Conservation (phyloP, 2,329 filamentous ascomycete genomes). For the Fusarium coffeatum region DNA sequence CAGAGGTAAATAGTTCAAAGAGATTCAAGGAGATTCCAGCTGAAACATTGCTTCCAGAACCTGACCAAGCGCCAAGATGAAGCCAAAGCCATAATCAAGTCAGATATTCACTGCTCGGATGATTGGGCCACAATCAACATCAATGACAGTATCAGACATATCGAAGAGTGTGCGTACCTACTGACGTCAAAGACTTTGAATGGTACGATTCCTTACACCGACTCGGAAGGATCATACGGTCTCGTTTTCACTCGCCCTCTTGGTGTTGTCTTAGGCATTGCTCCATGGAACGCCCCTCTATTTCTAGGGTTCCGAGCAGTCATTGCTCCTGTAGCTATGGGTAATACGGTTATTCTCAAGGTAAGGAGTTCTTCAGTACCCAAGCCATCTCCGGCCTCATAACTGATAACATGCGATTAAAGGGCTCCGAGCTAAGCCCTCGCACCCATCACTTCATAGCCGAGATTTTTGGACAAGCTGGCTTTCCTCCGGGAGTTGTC, state of each 20-base stretch:
- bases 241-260: not conserved
- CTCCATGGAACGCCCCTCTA: conserved; percentile 7
- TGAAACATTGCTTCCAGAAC: not conserved
- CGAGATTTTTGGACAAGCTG: conserved; percentile 75
- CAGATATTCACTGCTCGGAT: not conserved
- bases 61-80: not conserved
- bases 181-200: not conserved
- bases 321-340: conserved; percentile 47
- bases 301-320: not conserved
- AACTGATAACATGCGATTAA: not conserved
- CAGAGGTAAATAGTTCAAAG: not conserved
- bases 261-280: not conserved
- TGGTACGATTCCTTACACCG: not conserved
- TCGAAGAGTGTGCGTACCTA: not conserved
- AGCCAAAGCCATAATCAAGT: not conserved
- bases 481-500: conserved; percentile 77
- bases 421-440: conserved; percentile 72
- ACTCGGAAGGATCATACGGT: not conserved
- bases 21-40: accelerated
- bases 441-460: conserved; percentile 70
- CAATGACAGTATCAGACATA: not conserved
- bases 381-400: not conserved
- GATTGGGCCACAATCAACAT: not conserved
- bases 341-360: conserved; percentile 79
- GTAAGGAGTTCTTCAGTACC: not conserved